A percentile compares a stretch with the other conserved stretches of the same genome.
These are phyloP conservation scores for Dillenia suffruticosa DNA, from an alignment of 164 flowering plant genomes.

Conservation along the genomic window DNA sequence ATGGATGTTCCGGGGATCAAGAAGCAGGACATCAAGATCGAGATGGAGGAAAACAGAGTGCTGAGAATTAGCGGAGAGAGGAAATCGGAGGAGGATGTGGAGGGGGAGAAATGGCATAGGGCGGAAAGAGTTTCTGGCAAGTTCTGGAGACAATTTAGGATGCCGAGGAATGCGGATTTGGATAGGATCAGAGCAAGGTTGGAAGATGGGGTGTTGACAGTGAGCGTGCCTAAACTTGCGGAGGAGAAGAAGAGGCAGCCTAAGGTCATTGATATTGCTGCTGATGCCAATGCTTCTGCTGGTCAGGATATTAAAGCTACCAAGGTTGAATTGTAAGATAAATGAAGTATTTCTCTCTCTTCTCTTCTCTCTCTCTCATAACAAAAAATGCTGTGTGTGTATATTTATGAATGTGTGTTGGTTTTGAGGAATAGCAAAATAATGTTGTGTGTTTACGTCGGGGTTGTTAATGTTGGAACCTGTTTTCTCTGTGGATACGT, in stretches of 20 bases:
- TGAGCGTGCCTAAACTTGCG: conserved; percentile 31
- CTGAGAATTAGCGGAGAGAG: conserved; percentile 47
- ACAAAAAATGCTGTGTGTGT: too few species aligned
- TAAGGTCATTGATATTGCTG: conserved; percentile 26
- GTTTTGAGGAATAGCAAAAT: too few species aligned
- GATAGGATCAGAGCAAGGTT: conserved; percentile 34
- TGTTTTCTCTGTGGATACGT: too few species aligned
- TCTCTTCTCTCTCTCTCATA: too few species aligned
- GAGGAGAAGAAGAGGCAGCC: conserved; percentile 30
- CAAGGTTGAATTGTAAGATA: too few species aligned
- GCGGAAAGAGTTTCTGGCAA: conserved; percentile 35
- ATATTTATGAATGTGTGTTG: too few species aligned
- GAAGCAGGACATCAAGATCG: conserved; percentile 48
- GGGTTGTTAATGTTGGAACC: too few species aligned
- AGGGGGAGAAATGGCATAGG: conserved; percentile 48
- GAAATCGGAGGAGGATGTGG: conserved; percentile 23
- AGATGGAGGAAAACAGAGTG: conserved; percentile 47
- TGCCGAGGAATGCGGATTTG: conserved; percentile 38
- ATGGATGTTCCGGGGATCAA: conserved; percentile 43
- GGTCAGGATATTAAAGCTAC: conserved; percentile 9
- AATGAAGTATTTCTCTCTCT: too few species aligned
- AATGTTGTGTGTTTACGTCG: too few species aligned
- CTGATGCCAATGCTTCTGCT: background rate
- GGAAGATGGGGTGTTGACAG: conserved; percentile 46
- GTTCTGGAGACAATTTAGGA: conserved; percentile 49